Conservation (phyloP, 2,329 filamentous ascomycete species). For the Didymella glomerata region DNA sequence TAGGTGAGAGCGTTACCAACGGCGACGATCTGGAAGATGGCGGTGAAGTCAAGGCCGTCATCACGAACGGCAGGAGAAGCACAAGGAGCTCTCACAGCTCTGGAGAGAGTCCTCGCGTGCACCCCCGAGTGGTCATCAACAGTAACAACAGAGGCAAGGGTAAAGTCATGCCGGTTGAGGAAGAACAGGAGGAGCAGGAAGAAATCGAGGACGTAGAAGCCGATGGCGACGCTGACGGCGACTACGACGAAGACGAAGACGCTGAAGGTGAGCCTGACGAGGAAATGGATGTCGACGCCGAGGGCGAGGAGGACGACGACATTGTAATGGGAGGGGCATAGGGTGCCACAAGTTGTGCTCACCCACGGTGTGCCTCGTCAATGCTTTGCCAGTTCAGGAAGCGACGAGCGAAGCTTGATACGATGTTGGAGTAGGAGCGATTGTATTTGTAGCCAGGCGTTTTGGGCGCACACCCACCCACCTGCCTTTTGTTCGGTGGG, state of each 20-base stretch:
- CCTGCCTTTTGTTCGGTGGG: background rate
- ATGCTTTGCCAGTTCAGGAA: background rate
- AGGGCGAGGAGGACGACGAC: conserved; percentile 42
- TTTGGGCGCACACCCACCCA: conserved; percentile 2
- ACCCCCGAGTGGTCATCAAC: conserved; percentile 27
- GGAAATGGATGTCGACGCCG: conserved; percentile 36
- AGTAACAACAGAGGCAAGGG: conserved; percentile 42
- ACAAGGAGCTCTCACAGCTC: conserved; percentile 44
- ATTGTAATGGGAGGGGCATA: conserved; percentile 40
- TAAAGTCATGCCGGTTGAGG: conserved; percentile 36
- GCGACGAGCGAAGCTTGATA: background rate
- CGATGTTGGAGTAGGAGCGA: background rate
- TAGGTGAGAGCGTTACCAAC: conserved; percentile 53
- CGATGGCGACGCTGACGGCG: conserved; percentile 36
- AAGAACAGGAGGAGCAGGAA: conserved; percentile 45
- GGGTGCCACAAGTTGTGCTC: background rate
- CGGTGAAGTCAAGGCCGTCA: conserved; percentile 39
- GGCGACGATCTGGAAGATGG: conserved; percentile 45
- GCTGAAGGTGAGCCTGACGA: conserved; percentile 23
- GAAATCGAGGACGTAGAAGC: conserved; percentile 43
- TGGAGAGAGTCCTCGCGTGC: conserved; percentile 36
- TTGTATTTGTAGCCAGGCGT: conserved; percentile 19
- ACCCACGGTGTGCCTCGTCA: background rate
- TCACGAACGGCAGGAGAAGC: conserved; percentile 39
- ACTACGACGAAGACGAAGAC: conserved; percentile 26